Percentiles rank a stretch among this genome's conserved stretches.
These are phyloP conservation scores for Madurella fahalii DNA, from an alignment of 2,329 filamentous ascomycete species.

Conservation along the genomic window DNA sequence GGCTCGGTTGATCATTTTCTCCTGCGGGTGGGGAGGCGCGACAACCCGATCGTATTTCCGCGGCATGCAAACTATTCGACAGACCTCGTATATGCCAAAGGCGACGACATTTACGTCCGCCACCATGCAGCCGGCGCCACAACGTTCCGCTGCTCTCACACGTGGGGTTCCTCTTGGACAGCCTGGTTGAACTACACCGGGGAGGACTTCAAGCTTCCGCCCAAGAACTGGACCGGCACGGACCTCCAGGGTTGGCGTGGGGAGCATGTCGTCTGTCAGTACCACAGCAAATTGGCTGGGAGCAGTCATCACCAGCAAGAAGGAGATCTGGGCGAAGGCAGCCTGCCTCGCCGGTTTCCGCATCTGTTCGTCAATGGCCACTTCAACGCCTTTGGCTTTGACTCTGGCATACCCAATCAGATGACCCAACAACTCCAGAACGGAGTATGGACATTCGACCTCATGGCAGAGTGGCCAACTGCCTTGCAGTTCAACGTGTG, in stretches of 20 bases:
- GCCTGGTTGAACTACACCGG: slow-evolving; percentile 57
- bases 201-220: slow-evolving; percentile 47
- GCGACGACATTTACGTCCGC: slow-evolving; percentile 41
- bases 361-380: slow-evolving; percentile 59
- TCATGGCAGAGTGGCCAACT: slow-evolving; percentile 61
- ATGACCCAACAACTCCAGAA: slow-evolving; percentile 43
- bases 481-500: slow-evolving; percentile 60
- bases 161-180: slow-evolving; percentile 57
- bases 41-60: slow-evolving; percentile 59
- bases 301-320: slow-evolving; percentile 58
- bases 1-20: slow-evolving; percentile 54
- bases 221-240: slow-evolving; percentile 54
- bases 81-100: slow-evolving; percentile 41
- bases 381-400: slow-evolving; percentile 61
- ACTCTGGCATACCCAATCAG: slow-evolving; percentile 52
- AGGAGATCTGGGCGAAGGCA: slow-evolving; percentile 44
- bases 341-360: slow-evolving; percentile 50
- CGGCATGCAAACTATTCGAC: slow-evolving; percentile 53
- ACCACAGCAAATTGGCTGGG: slow-evolving; percentile 54
- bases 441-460: slow-evolving; percentile 52
- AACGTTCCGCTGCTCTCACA: slow-evolving; percentile 57
- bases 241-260: slow-evolving; percentile 54
- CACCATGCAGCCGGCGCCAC: slow-evolving; percentile 59
- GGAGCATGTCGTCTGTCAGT: slow-evolving; percentile 59
- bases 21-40: slow-evolving; percentile 51